Evolutionary conservation across 208 protist species (phyloP).

Genomic region (Wallacemonas rigidus): DNA sequence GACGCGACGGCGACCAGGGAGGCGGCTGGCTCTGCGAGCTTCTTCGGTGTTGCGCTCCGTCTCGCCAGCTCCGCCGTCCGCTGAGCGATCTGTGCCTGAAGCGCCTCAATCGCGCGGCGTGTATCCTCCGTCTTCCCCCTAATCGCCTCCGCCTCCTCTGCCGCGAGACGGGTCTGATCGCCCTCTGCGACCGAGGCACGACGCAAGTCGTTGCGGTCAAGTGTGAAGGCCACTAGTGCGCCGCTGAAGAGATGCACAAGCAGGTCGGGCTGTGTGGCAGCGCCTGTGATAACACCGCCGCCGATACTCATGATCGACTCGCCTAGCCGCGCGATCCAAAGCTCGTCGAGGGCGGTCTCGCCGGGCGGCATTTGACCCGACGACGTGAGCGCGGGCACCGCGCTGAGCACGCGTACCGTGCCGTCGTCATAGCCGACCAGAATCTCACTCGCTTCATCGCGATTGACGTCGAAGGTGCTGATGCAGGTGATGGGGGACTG

Average conservation of each 20-base stretch:
- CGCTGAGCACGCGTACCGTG: slow-evolving; percentile 57
- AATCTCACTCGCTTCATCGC: slow-evolving; percentile 63
- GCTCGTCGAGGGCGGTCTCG: slow-evolving; percentile 22
- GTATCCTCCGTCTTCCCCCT: slow-evolving; percentile 39
- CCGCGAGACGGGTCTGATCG: slow-evolving; percentile 12
- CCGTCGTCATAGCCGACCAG: slow-evolving; percentile 84
- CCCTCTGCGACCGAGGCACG: slow-evolving; percentile 23
- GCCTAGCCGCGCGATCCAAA: slow-evolving; percentile 52
- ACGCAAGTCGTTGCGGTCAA: slow-evolving; percentile 35
- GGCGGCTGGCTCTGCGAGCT: neutral
- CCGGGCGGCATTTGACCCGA: slow-evolving; percentile 7
- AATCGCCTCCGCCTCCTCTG: slow-evolving; percentile 22
- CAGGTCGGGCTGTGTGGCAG: slow-evolving; percentile 43
- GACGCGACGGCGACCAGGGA: slow-evolving; percentile 59
- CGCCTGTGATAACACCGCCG: slow-evolving; percentile 60
- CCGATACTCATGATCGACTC: slow-evolving; percentile 69
- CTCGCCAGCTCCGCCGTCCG: slow-evolving; percentile 46
- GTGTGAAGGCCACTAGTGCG: slow-evolving; percentile 59
- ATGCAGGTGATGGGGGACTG: slow-evolving; percentile 54
- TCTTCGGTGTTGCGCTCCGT: slow-evolving; percentile 22
- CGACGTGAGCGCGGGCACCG: slow-evolving; percentile 19
- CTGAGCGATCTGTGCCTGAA: slow-evolving; percentile 42
- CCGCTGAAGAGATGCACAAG: slow-evolving; percentile 85
- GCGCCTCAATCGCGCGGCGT: slow-evolving; percentile 41
- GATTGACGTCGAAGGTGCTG: slow-evolving; percentile 58